Conservation (phyloP, 2,329 filamentous ascomycete species). For the Beauveria medogensis region DNA sequence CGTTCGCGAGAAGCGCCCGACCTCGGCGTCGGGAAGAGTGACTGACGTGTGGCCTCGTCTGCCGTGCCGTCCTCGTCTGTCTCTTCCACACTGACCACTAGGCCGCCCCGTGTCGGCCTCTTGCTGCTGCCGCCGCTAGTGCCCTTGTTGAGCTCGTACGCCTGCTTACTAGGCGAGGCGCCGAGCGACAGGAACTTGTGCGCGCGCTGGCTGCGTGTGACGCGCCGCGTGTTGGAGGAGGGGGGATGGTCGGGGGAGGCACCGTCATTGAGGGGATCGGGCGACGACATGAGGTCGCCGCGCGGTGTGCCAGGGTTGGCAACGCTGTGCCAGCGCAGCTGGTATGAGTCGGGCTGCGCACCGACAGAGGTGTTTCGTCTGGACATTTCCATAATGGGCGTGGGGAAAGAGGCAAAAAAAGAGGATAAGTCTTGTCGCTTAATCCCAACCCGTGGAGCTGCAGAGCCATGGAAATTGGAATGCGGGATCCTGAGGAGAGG, state of each 20-base stretch:
- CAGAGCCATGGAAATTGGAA: conserved; percentile 9
- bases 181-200: conserved; percentile 29
- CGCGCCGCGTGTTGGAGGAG: conserved; percentile 31
- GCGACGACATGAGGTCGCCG: conserved; percentile 40
- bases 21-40: conserved; percentile 37
- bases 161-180: conserved; percentile 46
- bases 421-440: background rate
- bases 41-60: conserved; percentile 27
- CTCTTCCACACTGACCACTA: conserved; percentile 50
- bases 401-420: background rate
- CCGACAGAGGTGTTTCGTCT: conserved; percentile 2
- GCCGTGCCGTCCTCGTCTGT: conserved; percentile 31
- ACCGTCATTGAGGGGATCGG: conserved; percentile 40
- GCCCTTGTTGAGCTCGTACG: conserved; percentile 49
- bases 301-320: conserved; percentile 28
- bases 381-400: conserved; percentile 12
- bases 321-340: conserved; percentile 28
- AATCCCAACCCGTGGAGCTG: background rate
- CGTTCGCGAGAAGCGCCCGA: conserved; percentile 29
- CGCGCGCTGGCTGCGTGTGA: conserved; percentile 37
- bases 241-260: conserved; percentile 25
- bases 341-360: conserved; percentile 18
- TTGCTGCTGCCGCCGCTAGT: conserved; percentile 22
- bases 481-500: background rate
- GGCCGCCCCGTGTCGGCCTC: conserved; percentile 40